Evolutionary conservation across 371 early-diverging fungal species (phyloP).

Genomic region (Modicella reniformis): DNA sequence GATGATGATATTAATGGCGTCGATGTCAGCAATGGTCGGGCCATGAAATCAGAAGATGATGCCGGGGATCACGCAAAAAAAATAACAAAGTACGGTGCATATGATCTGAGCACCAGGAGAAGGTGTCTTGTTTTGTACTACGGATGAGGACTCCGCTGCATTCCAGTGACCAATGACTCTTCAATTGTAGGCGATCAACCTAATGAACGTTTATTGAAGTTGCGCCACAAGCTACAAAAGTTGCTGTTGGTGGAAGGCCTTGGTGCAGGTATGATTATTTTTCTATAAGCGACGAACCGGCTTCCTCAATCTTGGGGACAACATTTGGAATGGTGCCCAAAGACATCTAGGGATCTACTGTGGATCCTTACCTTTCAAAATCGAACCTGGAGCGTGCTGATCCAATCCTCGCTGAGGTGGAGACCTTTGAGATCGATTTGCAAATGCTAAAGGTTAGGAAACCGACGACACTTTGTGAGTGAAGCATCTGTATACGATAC

Average conservation of each 20-base stretch:
- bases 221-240: constrained; percentile 53
- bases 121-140: too few species aligned
- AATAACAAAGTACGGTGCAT: constrained; percentile 41
- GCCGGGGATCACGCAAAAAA: constrained; percentile 46
- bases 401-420: constrained; percentile 52
- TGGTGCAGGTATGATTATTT: constrained; percentile 38
- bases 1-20: constrained; percentile 36
- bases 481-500: too few species aligned
- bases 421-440: constrained; percentile 48
- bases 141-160: too few species aligned
- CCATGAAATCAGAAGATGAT: constrained; percentile 48
- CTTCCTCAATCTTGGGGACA: not conserved
- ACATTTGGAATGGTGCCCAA: not conserved
- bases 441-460: constrained; percentile 49
- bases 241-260: constrained; percentile 45
- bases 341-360: too few species aligned
- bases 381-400: constrained; percentile 49
- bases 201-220: constrained; percentile 48
- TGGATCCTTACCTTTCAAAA: not conserved
- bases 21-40: constrained; percentile 29
- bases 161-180: too few species aligned
- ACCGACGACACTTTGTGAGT: not conserved
- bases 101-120: too few species aligned
- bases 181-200: constrained; percentile 42
- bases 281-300: not conserved